These are phyloP conservation scores for Camelina hispida DNA, from an alignment of 345 rosid genomes.

Conservation along the genomic window DNA sequence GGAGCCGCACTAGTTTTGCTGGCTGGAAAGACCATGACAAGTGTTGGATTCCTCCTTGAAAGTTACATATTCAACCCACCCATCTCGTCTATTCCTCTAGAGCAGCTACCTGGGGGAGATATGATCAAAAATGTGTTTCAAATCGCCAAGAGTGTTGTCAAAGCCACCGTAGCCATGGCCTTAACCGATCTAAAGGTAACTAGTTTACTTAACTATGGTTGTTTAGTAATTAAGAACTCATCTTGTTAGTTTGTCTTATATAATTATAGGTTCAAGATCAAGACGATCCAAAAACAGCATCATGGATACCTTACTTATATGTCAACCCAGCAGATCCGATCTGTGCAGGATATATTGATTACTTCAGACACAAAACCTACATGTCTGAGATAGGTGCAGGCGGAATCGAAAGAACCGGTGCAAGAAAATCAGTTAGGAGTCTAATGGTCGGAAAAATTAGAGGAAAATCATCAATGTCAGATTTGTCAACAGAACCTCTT, in stretches of 20 bases:
- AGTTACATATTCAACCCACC: slow-evolving; percentile 68
- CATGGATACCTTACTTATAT: slow-evolving; percentile 58
- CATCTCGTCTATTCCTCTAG: slow-evolving; percentile 54
- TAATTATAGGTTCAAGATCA: slow-evolving; percentile 3
- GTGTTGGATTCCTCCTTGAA: slow-evolving; percentile 41
- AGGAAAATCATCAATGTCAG: not conserved
- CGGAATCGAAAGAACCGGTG: slow-evolving; percentile 46
- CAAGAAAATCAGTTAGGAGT: slow-evolving; percentile 49
- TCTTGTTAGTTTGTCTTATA: not conserved
- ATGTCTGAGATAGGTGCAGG: slow-evolving; percentile 59
- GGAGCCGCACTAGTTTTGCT: slow-evolving; percentile 66
- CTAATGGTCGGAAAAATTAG: slow-evolving; percentile 30
- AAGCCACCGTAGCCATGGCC: slow-evolving; percentile 8
- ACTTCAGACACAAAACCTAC: slow-evolving; percentile 55
- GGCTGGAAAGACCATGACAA: slow-evolving; percentile 56
- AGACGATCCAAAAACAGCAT: slow-evolving; percentile 36
- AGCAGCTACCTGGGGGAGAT: slow-evolving; percentile 24
- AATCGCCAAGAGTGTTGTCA: not conserved
- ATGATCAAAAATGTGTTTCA: not conserved
- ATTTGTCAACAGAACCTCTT: slow-evolving; percentile 42
- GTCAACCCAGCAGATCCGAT: slow-evolving; percentile 59
- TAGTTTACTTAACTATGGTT: too few relatives aligned
- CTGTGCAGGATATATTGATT: slow-evolving; percentile 62
- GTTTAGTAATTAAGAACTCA: too few relatives aligned
- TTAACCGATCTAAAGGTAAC: not conserved